Conservation (phyloP, 1,284 basidiomycete species). For the Boletus sp. region DNA sequence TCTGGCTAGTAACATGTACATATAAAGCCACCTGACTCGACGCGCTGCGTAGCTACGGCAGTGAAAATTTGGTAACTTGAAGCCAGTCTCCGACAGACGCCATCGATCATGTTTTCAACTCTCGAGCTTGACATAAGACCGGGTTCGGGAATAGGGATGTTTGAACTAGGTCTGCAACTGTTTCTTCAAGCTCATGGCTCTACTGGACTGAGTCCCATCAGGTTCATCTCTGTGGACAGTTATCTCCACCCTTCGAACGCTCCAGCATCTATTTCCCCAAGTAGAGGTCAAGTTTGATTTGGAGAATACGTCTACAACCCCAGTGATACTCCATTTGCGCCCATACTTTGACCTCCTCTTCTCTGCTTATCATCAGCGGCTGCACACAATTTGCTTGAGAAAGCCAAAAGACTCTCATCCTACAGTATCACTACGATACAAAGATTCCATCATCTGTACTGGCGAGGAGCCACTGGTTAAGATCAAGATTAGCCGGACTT, state of each 20-base stretch:
- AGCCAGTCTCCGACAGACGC: slow-evolving; percentile 9
- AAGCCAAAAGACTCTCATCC: slow-evolving; percentile 65
- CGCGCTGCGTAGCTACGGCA: not conserved
- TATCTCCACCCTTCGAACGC: slow-evolving; percentile 66
- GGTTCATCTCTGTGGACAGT: slow-evolving; percentile 84
- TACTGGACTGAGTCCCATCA: slow-evolving; percentile 34
- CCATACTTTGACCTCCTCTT: slow-evolving; percentile 82
- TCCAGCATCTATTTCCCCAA: slow-evolving; percentile 74
- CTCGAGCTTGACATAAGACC: slow-evolving; percentile 78
- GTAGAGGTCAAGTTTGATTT: slow-evolving; percentile 85
- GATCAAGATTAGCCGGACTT: slow-evolving; percentile 69
- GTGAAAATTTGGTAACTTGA: too few relatives aligned
- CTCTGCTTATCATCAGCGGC: slow-evolving; percentile 72
- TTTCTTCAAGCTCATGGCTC: not conserved
- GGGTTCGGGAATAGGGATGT: slow-evolving; percentile 76
- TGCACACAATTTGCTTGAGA: slow-evolving; percentile 74
- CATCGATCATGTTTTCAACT: slow-evolving; percentile 57
- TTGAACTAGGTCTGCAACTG: slow-evolving; percentile 64
- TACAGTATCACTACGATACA: slow-evolving; percentile 71
- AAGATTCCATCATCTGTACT: slow-evolving; percentile 63
- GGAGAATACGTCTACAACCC: slow-evolving; percentile 70
- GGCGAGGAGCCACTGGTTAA: slow-evolving; percentile 62
- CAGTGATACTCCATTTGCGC: slow-evolving; percentile 76
- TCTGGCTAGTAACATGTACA: too few relatives aligned
- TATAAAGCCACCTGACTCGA: too few relatives aligned